Evolutionary conservation across 805 yeast species (phyloP).

Genomic region (Ogataea philodendri): DNA sequence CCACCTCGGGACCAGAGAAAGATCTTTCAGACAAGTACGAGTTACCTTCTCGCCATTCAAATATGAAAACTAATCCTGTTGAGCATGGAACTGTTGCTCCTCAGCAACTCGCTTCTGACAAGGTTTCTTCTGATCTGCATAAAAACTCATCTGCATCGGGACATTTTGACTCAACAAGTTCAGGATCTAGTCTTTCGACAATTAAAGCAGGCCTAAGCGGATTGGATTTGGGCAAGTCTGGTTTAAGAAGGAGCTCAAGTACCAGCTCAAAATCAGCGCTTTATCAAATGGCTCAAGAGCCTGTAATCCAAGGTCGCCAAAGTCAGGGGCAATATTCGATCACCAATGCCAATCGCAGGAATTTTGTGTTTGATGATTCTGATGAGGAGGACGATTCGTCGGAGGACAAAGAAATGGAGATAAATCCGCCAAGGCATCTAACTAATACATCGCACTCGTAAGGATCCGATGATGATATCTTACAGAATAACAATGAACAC

Average conservation of each 20-base stretch:
- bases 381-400: slow-evolving; percentile 27
- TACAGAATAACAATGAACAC: too few species aligned
- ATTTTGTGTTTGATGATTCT: slow-evolving; percentile 39
- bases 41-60: too few species aligned
- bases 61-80: too few species aligned
- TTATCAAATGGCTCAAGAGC: slow-evolving; percentile 26
- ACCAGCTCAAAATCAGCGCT: slow-evolving; percentile 33
- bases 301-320: slow-evolving; percentile 28
- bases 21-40: too few species aligned
- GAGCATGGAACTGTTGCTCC: neutral
- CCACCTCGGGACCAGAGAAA: too few species aligned
- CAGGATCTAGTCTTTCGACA: slow-evolving; percentile 25
- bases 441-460: too few species aligned
- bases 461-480: too few species aligned
- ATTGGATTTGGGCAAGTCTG: slow-evolving; percentile 30
- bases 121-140: too few species aligned
- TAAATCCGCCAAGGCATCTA: slow-evolving; percentile 19
- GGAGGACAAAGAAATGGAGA: slow-evolving; percentile 29
- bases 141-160: too few species aligned
- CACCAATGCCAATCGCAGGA: slow-evolving; percentile 19
- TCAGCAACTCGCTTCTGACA: too few species aligned
- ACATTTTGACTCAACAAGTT: slow-evolving; percentile 13
- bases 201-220: slow-evolving; percentile 35
- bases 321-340: too few species aligned
- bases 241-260: slow-evolving; percentile 30